Evolutionary conservation across 1,284 basidiomycete genomes (phyloP), one percentile per base, ranked within the genome.

Genomic region (Trametes versicolor): DNA sequence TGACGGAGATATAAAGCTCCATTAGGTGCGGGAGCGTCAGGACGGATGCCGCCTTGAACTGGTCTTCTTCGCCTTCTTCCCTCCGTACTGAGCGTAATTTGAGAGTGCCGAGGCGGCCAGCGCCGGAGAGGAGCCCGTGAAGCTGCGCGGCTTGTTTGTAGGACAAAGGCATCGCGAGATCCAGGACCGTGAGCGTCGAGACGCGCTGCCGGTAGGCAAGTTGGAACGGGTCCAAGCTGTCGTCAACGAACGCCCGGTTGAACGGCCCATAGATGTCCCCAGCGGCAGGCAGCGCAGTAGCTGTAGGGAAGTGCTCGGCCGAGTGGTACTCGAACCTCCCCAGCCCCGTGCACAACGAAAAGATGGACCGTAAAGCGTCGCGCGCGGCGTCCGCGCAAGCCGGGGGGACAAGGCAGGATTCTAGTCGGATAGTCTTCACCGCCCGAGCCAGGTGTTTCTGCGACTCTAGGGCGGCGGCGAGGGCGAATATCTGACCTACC

Each of bases 401-500:
- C 25, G 49, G 48, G 54, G 59, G 62, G 12, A 68, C 49, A 19
- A 65, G 51, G 47, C 63, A 68, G 2, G 37, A 48, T 34, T 65
- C 67, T 37, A 68, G 27, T 0, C 63, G 60, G 41, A 68, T 56
- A 41, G 48, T 59, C 45, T 58, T 62, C 54, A 68, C 51, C 6
- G 58, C 51, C 8, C n/a, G 21, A 0, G 48, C 52, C 17, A 64
- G 29, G 52, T 45, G 6, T 7, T n/a, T 6, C 32, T 47, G 41
- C 10, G 25, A 23, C 29, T 27, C 27, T 13, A 7, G 56, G 48
- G n/a, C 45, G 53, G 6, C 23, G 27, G 67, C 64, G 27, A 68
- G 67, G 1, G 63, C 63, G 5, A 54, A 23, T 25, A 65, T 61
- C 29, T 68, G 67, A 39, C 63, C 67, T 63, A 68, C 61, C 19